Conservation (phyloP, 495 filamentous ascomycete species). For the Parathielavia hyrcaniae region DNA sequence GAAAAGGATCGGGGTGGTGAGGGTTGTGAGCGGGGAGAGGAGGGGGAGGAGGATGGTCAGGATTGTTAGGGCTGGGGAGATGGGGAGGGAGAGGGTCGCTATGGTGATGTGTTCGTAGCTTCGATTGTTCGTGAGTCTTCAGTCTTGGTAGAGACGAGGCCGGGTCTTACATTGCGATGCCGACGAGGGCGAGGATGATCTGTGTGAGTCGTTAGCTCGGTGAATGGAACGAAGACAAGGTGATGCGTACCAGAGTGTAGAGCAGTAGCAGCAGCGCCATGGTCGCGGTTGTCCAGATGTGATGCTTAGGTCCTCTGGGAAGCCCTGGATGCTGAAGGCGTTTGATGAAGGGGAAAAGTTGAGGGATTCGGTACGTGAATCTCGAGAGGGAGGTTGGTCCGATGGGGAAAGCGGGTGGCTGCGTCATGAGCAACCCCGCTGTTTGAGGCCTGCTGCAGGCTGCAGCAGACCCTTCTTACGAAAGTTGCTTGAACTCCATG, state of each 20-base stretch:
- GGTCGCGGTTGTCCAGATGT: neutral
- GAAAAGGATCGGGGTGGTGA: constrained; percentile 21
- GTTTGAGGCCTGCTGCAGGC: too few relatives aligned
- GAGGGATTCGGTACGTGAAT: neutral
- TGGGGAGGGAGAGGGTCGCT: constrained; percentile 45
- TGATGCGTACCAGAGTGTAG: constrained; percentile 13
- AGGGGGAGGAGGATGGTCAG: constrained; percentile 49
- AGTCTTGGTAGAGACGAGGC: neutral
- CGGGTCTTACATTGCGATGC: constrained; percentile 27
- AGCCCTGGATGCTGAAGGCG: neutral
- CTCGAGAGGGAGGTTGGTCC: too few relatives aligned
- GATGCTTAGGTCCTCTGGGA: neutral
- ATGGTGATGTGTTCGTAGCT: constrained; percentile 48
- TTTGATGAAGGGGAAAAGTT: neutral
- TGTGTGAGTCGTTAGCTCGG: constrained; percentile 1
- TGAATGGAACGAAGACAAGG: neutral
- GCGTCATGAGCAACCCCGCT: too few relatives aligned
- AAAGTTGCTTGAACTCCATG: neutral
- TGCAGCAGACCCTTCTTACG: too few relatives aligned
- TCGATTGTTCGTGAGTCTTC: constrained; percentile 3
- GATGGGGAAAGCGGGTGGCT: neutral
- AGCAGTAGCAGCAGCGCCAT: constrained; percentile 11
- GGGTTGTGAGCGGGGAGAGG: constrained; percentile 40
- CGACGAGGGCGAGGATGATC: constrained; percentile 25
- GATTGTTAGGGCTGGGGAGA: constrained; percentile 42